These are phyloP conservation scores for Babesia divergens DNA, from an alignment of 169 alveolate species.

Conservation along the genomic window DNA sequence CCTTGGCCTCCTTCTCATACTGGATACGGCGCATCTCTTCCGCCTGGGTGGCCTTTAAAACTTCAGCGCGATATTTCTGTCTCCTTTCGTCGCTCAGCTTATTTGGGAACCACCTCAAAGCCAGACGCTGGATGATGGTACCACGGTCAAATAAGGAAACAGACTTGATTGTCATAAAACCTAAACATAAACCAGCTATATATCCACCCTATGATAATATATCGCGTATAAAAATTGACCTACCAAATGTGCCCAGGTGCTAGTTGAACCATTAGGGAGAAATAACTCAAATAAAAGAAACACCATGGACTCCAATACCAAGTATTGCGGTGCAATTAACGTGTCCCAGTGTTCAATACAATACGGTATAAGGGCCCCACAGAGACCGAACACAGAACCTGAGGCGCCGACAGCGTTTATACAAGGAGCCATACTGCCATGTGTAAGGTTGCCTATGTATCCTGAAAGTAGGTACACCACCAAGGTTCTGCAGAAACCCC, in stretches of 20 bases:
- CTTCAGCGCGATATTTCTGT: background rate
- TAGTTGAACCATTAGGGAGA: background rate
- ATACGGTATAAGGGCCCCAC: conserved; percentile 83
- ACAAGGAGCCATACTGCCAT: conserved; percentile 84
- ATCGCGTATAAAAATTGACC: background rate
- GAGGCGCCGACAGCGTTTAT: conserved; percentile 83
- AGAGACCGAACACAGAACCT: conserved; percentile 82
- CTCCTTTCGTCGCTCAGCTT: background rate
- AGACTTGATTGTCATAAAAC: conserved; percentile 74
- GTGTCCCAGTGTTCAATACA: conserved; percentile 79
- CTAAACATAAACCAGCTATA: conserved; percentile 73
- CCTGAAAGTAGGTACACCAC: conserved; percentile 72
- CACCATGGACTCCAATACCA: conserved; percentile 56
- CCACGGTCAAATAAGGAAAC: conserved; percentile 72
- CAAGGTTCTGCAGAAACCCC: conserved; percentile 85
- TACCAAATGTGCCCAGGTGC: conserved; percentile 13
- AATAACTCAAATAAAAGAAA: conserved; percentile 9
- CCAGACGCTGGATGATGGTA: conserved; percentile 31
- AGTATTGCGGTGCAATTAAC: conserved; percentile 71
- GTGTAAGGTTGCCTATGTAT: conserved; percentile 75
- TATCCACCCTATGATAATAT: conserved; percentile 69
- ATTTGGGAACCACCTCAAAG: background rate
- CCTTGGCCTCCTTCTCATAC: conserved; percentile 21
- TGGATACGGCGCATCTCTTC: conserved; percentile 14
- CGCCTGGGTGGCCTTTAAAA: background rate